Conservation (phyloP, 805 yeast species). For the Diddensiella transvaalensis region DNA sequence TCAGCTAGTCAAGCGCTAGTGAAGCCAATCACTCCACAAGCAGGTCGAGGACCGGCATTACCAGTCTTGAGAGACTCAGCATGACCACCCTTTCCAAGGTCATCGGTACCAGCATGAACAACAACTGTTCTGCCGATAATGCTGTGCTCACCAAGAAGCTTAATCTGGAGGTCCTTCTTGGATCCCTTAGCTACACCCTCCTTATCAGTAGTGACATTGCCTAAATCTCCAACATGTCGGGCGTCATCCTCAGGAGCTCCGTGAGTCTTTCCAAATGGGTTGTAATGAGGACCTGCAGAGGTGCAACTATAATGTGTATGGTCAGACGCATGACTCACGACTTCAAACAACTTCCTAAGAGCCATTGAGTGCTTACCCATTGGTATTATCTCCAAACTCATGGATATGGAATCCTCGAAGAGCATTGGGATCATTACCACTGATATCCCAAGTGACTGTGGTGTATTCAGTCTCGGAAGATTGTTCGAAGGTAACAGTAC, state of each 20-base stretch:
- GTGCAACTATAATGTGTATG: constrained; percentile 59
- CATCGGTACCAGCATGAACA: constrained; percentile 89
- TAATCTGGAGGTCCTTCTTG: constrained; percentile 70
- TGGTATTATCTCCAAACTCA: constrained; percentile 97
- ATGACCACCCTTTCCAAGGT: constrained; percentile 90
- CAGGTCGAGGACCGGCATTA: constrained; percentile 97
- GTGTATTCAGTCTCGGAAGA: constrained; percentile 74
- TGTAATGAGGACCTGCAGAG: constrained; percentile 96
- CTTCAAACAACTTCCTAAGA: not conserved
- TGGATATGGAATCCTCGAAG: constrained; percentile 97
- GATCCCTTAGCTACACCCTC: constrained; percentile 89
- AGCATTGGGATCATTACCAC: constrained; percentile 86
- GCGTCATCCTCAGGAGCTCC: constrained; percentile 85
- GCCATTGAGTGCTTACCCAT: constrained; percentile 50
- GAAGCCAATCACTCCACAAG: constrained; percentile 96
- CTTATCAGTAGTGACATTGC: constrained; percentile 87
- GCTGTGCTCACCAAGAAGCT: constrained; percentile 82
- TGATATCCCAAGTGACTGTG: constrained; percentile 80
- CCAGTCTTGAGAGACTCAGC: constrained; percentile 92
- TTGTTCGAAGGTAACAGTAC: constrained; percentile 87
- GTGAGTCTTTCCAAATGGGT: constrained; percentile 84
- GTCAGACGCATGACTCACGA: not conserved
- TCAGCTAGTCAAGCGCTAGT: constrained; percentile 33
- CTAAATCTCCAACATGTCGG: constrained; percentile 93
- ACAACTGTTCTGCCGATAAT: constrained; percentile 94